A percentile compares a stretch with the other conserved stretches of the same genome.
Conservation (phyloP, 129 eudicot genomes). For the Centaurea solstitialis region DNA sequence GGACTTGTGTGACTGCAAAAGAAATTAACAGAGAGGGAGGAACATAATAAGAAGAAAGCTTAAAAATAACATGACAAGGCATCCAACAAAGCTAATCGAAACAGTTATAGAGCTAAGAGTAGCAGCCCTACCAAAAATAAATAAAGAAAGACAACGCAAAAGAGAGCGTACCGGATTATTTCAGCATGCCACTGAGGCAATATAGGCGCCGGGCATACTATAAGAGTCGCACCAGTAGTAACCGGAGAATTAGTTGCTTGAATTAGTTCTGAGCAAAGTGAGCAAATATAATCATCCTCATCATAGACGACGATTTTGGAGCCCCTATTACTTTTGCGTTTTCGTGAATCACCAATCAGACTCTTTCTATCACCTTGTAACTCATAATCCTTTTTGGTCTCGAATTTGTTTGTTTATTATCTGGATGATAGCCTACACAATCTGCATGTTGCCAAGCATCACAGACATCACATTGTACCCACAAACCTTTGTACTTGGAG, state of each 20-base stretch:
- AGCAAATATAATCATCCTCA: conserved; percentile 58
- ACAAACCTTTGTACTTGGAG: conserved; percentile 65
- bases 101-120: neutral
- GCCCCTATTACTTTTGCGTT: conserved; percentile 43
- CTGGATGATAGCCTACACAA: conserved; percentile 76
- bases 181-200: conserved; percentile 99
- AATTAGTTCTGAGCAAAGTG: conserved; percentile 64
- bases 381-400: conserved; percentile 11
- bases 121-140: neutral
- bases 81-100: neutral
- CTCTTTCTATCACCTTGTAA: conserved; percentile 18
- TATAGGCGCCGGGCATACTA: conserved; percentile 94
- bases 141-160: conserved; percentile 11
- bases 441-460: conserved; percentile 99
- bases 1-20: conserved; percentile 77
- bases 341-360: conserved; percentile 32
- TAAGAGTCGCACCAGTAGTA: conserved; percentile 90
- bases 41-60: neutral
- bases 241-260: conserved; percentile 75
- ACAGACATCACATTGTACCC: conserved; percentile 98
- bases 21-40: conserved; percentile 16
- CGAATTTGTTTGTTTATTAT: conserved; percentile 28
- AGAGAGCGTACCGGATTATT: conserved; percentile 66
- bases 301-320: conserved; percentile 48
- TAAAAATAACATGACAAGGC: neutral